A percentile compares a stretch with the other conserved stretches of the same genome.
phyloP scores from a whole-genome alignment of 2,329 filamentous ascomycete species.

The Xenosphaeropsis pyriputrescens region DNA sequence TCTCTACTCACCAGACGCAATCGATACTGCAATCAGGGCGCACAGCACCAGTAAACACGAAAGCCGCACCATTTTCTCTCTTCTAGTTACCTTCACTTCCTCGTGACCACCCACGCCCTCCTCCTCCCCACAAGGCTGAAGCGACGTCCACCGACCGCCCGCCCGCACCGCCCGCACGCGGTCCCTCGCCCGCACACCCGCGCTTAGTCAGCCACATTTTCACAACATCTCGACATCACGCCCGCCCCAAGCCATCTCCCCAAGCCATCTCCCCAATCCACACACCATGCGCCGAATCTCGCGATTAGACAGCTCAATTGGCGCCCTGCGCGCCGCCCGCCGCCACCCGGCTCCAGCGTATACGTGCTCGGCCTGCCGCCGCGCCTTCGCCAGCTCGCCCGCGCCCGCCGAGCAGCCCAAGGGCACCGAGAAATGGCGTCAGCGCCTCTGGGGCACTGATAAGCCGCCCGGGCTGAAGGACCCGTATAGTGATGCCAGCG shows the following conservation, averaged over 20 bases:
- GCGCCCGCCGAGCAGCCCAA: no score
- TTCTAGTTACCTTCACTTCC: no score
- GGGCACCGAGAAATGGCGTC: slow-evolving; percentile 19
- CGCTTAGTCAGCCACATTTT: no score
- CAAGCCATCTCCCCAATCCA: background rate
- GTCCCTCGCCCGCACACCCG: background rate
- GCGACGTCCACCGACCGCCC: no score
- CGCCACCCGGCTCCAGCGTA: slow-evolving; percentile 2
- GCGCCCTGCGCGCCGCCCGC: slow-evolving; percentile 7
- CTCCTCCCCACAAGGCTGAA: no score
- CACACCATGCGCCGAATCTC: slow-evolving; percentile 17
- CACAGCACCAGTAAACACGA: slow-evolving; percentile 9
- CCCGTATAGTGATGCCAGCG: slow-evolving; percentile 26
- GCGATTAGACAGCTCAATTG: slow-evolving; percentile 15
- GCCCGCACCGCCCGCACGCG: background rate
- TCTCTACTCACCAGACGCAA: slow-evolving; percentile 13
- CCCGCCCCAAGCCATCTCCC: slow-evolving; percentile 6
- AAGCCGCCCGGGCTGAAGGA: slow-evolving; percentile 30
- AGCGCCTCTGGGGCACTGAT: slow-evolving; percentile 32
- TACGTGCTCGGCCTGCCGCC: no score
- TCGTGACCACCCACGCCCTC: no score
- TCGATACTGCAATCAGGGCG: slow-evolving; percentile 10
- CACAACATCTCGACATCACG: no score
- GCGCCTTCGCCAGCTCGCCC: no score
- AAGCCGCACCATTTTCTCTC: background rate